Conservation (phyloP, 176 grass and related monocot species). For the Otatea glauca region DNA sequence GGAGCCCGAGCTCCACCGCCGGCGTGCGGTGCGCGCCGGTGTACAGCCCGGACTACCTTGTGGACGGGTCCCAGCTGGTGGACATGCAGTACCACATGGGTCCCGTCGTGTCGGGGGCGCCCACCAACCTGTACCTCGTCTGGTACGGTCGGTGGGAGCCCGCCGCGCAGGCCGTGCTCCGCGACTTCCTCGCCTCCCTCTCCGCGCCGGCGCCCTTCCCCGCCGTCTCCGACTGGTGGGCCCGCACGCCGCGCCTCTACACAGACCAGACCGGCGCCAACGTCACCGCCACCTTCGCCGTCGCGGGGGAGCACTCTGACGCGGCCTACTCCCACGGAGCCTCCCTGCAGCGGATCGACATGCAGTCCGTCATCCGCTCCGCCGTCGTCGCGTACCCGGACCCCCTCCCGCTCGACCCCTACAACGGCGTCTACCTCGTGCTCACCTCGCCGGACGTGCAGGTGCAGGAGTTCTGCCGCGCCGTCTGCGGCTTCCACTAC, state of each 20-base stretch:
- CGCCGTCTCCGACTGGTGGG: constrained; percentile 76
- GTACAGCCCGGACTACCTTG: constrained; percentile 54
- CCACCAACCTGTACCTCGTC: constrained; percentile 77
- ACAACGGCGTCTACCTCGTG: constrained; percentile 80
- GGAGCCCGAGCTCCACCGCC: neutral
- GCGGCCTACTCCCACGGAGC: constrained; percentile 66
- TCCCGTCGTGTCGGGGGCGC: constrained; percentile 62
- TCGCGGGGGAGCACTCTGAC: constrained; percentile 69
- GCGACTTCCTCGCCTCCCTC: constrained; percentile 83
- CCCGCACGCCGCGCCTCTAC: constrained; percentile 63
- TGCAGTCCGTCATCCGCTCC: constrained; percentile 76
- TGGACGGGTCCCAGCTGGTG: constrained; percentile 60
- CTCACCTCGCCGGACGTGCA: constrained; percentile 79
- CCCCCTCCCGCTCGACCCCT: constrained; percentile 66
- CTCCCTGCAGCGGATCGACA: constrained; percentile 58
- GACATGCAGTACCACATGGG: constrained; percentile 93
- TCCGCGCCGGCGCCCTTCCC: constrained; percentile 57
- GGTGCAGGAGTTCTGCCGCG: constrained; percentile 85
- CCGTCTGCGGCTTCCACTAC: constrained; percentile 89
- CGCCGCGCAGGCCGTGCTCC: constrained; percentile 60
- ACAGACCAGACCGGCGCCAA: constrained; percentile 76
- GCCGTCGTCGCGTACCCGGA: constrained; percentile 54
- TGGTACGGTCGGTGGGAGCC: constrained; percentile 89
- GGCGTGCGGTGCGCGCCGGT: constrained; percentile 40
- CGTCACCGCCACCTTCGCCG: constrained; percentile 54